phyloP scores from a whole-genome alignment of 2,329 filamentous ascomycete genomes.

The Xylaria sp. region DNA sequence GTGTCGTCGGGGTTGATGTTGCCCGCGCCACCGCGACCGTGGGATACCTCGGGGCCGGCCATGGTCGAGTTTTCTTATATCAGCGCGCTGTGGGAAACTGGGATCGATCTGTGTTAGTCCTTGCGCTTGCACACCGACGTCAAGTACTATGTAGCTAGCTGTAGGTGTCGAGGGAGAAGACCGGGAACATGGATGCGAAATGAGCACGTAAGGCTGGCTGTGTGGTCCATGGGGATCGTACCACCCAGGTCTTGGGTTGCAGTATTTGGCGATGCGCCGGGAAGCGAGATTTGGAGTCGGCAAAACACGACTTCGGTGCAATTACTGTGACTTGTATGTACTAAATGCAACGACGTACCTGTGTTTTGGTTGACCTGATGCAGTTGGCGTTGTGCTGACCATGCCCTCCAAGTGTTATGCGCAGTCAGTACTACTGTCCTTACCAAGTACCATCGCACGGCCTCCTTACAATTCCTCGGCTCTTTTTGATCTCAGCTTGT shows the following conservation, averaged over 20 bases:
- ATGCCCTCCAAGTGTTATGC: too few species aligned
- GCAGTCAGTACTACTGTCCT: too few species aligned
- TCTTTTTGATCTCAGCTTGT: too few species aligned
- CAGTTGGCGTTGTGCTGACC: too few species aligned
- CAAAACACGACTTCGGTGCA: background rate
- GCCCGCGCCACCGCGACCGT: constrained; percentile 69
- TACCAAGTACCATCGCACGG: too few species aligned
- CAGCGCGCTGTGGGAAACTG: background rate
- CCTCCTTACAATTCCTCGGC: too few species aligned
- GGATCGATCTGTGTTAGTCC: background rate
- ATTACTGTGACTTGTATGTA: too few species aligned
- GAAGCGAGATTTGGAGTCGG: constrained; percentile 16
- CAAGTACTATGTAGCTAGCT: too few species aligned
- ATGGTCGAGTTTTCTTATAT: constrained; percentile 40
- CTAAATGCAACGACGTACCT: constrained; percentile 26
- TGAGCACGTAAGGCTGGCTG: background rate
- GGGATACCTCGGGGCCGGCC: constrained; percentile 61
- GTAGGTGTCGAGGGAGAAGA: background rate
- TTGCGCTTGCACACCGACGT: background rate
- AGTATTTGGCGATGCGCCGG: constrained; percentile 5
- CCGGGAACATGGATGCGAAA: background rate
- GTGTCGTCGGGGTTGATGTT: constrained; percentile 69
- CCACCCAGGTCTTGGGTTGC: constrained; percentile 18
- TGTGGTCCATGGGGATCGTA: constrained; percentile 11
- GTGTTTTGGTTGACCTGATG: too few species aligned